A percentile compares a stretch with the other conserved stretches of the same genome.
Conservation (phyloP, 257 asterid species). For the Solanum peruvianum region DNA sequence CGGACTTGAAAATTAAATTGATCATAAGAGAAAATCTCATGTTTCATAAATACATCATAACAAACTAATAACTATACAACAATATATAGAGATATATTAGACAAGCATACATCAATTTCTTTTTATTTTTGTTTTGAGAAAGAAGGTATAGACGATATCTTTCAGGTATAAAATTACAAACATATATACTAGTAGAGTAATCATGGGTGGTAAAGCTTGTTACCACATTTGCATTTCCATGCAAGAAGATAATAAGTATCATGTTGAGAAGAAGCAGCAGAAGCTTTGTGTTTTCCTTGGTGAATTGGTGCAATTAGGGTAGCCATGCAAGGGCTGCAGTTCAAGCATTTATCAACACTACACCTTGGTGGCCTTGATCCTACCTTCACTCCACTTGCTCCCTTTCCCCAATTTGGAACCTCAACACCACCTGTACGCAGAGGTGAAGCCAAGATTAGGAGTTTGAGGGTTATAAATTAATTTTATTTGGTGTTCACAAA, state of each 20-base stretch:
- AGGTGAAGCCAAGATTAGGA: too few species aligned
- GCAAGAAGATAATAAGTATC: constrained; percentile 1
- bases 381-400: background rate
- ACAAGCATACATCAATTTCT: background rate
- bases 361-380: constrained; percentile 12
- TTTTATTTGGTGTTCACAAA: too few species aligned
- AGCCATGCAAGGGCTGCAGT: constrained; percentile 5
- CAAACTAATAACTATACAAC: background rate
- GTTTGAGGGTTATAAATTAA: too few species aligned
- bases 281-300: background rate
- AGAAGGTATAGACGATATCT: background rate
- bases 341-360: constrained; percentile 1
- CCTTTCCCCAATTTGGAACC: background rate
- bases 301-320: background rate
- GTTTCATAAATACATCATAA: background rate
- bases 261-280: background rate
- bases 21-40: background rate
- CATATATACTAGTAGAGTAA: background rate
- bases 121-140: background rate
- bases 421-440: background rate
- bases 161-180: background rate
- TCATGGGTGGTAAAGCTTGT: constrained; percentile 2
- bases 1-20: background rate
- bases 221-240: constrained; percentile 8
- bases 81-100: background rate